Base-by-base conservation (phyloP, 1,284 basidiomycete species). In the Coriolopsis trogii region DNA sequence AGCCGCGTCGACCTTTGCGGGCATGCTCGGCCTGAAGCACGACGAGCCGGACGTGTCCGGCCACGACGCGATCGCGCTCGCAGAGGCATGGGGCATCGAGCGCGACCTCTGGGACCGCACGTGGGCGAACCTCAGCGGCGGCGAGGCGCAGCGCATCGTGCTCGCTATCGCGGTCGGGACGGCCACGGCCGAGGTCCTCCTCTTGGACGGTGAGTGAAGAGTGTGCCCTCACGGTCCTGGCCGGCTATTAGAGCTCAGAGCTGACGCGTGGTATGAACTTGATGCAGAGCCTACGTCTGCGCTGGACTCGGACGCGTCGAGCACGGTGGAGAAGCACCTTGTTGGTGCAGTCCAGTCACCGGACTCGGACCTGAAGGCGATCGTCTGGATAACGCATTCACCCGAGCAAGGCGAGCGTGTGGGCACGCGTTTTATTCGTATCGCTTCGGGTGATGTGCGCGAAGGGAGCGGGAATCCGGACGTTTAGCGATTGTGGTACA, bases 331-430 rank as follows among this genome's bases (percentile, higher is more conserved):
- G 65, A 71, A 77, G 36, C 79, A 74, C 41, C 70, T 94, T 12
- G 59, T 78, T 3, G 66, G 75, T 15, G 76, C 85, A 51, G 66
- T 93, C 33, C 73, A 67, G 38, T 73, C 74, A 2, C 55, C 69
- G 1, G 71, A 79, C 21, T 73, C 76, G 15, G 68, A 68, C n/a
- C 70, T 91, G 44, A 87, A 89, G 64, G 87, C 90, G 0, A 70
- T 93, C 34, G 64, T 94, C 6, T 94, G 92, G 92, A 91, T 94
- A 60, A 94, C 92, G 0, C 91, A 94, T 67, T 90, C 89, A 0
- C 80, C 84, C 5, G 88, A 91, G 54, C 91, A 94, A 68, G 87
- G 82, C 0, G 72, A 80, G 49, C 75, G 91, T 45, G 82, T 89
- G 18, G 91, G 89, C 4, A 90, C 81, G 3, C 75, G 88, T 53